Percentiles rank a stretch among this genome's conserved stretches.
Conservation (phyloP, 139 green algal genomes). For the Mychonastes homosphaera region DNA sequence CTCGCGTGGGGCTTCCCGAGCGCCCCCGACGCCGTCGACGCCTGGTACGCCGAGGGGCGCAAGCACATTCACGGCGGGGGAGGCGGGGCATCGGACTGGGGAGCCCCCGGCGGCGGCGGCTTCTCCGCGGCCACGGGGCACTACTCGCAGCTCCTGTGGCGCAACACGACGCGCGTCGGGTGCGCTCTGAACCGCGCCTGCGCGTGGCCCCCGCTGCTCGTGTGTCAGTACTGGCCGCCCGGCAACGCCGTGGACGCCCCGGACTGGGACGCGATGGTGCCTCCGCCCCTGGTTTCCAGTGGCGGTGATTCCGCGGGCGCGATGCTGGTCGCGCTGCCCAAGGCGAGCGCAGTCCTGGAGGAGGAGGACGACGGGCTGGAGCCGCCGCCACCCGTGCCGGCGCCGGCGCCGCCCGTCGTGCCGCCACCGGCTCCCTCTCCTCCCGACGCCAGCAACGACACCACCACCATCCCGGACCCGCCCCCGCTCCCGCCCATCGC, state of each 20-base stretch:
- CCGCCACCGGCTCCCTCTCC: too few relatives aligned
- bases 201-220: slow-evolving; percentile 3
- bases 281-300: too few relatives aligned
- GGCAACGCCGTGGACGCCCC: not conserved
- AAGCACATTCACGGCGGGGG: not conserved
- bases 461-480: too few relatives aligned
- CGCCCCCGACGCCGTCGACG: slow-evolving; percentile 13
- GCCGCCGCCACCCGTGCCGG: too few relatives aligned
- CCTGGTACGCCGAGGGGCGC: slow-evolving; percentile 24
- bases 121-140: slow-evolving; percentile 7
- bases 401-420: too few relatives aligned
- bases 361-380: too few relatives aligned
- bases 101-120: not conserved
- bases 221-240: slow-evolving; percentile 20
- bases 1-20: slow-evolving; percentile 15
- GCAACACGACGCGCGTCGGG: slow-evolving; percentile 5
- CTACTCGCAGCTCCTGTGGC: slow-evolving; percentile 20
- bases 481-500: too few relatives aligned
- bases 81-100: not conserved
- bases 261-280: too few relatives aligned
- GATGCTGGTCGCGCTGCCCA: too few relatives aligned
- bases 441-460: too few relatives aligned
- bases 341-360: too few relatives aligned
- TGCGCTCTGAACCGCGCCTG: slow-evolving; percentile 14
- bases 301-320: too few relatives aligned